Conservation (phyloP, 208 protist genomes). For the Leptomonas pyrrhocoris region DNA sequence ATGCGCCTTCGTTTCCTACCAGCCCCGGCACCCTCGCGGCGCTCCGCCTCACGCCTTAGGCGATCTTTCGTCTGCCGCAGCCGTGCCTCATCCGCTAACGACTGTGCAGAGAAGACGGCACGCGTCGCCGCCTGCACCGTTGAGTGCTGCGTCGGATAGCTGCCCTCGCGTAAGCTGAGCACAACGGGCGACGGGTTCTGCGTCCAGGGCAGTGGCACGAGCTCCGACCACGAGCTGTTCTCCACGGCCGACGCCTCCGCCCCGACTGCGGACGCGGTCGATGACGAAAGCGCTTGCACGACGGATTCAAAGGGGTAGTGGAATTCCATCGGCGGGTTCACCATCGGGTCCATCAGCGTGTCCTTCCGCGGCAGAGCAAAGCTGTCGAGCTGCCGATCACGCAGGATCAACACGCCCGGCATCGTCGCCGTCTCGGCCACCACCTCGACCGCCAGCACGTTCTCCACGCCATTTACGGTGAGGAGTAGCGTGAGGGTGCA, state of each 20-base stretch:
- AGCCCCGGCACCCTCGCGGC: conserved; percentile 20
- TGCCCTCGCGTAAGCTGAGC: conserved; percentile 50
- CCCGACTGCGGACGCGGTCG: not conserved
- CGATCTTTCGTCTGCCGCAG: conserved; percentile 35
- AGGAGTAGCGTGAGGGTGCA: conserved; percentile 48
- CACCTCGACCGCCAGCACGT: conserved; percentile 59
- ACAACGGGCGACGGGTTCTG: conserved; percentile 67
- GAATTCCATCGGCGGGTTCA: conserved; percentile 25
- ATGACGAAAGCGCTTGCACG: not conserved
- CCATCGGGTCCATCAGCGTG: conserved; percentile 41
- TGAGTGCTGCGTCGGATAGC: conserved; percentile 49
- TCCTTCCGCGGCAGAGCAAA: conserved; percentile 39
- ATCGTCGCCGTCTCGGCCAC: conserved; percentile 37
- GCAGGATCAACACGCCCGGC: conserved; percentile 79
- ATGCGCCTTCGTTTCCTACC: conserved; percentile 19
- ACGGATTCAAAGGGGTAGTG: conserved; percentile 26
- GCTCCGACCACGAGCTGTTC: conserved; percentile 22
- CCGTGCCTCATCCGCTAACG: conserved; percentile 42
- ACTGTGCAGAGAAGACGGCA: conserved; percentile 45
- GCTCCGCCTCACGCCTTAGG: conserved; percentile 27
- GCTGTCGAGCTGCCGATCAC: conserved; percentile 50
- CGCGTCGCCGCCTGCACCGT: conserved; percentile 42
- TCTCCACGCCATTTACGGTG: conserved; percentile 47
- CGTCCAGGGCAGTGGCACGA: conserved; percentile 69
- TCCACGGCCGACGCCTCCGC: not conserved